phyloP scores from a whole-genome alignment of 73 alveolate species.

The Paramecium primaurelia region DNA sequence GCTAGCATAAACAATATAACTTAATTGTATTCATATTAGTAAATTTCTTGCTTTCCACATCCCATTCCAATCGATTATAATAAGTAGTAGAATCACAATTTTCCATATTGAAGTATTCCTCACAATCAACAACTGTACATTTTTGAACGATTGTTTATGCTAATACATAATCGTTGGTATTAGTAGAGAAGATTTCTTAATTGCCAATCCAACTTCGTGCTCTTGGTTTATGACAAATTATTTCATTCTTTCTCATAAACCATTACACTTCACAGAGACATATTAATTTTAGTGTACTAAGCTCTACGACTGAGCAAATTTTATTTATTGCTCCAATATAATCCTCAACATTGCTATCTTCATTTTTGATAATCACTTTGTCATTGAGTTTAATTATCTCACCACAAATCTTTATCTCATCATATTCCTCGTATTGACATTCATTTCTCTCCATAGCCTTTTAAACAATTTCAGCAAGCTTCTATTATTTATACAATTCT shows the following conservation, averaged over 20 bases:
- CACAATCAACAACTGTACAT: not conserved
- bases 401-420: not conserved
- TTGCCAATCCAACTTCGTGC: not conserved
- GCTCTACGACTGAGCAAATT: not conserved
- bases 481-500: not conserved
- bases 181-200: not conserved
- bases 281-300: not conserved
- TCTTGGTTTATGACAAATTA: not conserved
- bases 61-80: conserved; percentile 12
- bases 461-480: not conserved
- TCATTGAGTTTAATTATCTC: conserved; percentile 5
- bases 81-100: not conserved
- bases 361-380: not conserved
- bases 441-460: not conserved
- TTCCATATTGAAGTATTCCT: not conserved
- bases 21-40: not conserved
- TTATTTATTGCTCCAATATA: not conserved
- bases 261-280: conserved; percentile 6
- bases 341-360: not conserved
- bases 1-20: not conserved
- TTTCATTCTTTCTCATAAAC: conserved; percentile 16
- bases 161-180: not conserved
- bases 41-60: not conserved
- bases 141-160: not conserved
- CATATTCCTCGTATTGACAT: not conserved